Conservation (phyloP, 225 moss, liverwort and hornwort species). For the Thuidium tamariscinum region DNA sequence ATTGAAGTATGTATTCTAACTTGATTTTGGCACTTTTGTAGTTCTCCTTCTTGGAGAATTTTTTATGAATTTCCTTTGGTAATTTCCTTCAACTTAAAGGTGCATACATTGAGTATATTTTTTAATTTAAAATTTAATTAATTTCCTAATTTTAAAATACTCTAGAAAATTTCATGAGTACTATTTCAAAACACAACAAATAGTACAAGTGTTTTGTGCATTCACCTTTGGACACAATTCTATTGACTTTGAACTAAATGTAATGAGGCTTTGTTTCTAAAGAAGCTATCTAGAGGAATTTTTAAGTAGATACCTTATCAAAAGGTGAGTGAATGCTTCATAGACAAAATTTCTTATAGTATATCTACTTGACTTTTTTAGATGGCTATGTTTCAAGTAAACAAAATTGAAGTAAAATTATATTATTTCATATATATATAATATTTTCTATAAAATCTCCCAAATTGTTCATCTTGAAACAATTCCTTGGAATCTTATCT, state of each 20-base stretch:
- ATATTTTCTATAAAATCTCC: neutral
- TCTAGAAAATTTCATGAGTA: too few relatives aligned
- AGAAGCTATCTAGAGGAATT: neutral
- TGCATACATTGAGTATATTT: too few relatives aligned
- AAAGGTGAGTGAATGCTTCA: neutral
- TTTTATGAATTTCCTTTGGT: too few relatives aligned
- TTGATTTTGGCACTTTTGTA: too few relatives aligned
- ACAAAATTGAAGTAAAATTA: neutral
- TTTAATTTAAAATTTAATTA: too few relatives aligned
- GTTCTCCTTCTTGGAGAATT: too few relatives aligned
- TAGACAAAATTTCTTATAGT: accelerated
- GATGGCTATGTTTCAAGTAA: neutral
- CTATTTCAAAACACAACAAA: too few relatives aligned
- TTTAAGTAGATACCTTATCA: neutral
- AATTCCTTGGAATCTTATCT: neutral
- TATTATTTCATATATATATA: neutral
- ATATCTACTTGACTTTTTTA: neutral
- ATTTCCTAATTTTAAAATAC: too few relatives aligned
- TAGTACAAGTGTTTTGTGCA: too few relatives aligned
- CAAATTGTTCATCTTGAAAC: neutral
- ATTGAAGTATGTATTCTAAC: too few relatives aligned
- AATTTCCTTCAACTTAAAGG: too few relatives aligned
- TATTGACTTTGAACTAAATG: accelerated
- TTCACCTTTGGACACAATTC: too few relatives aligned
- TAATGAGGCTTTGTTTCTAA: neutral